Percentiles rank a stretch among this genome's conserved stretches.
Evolutionary conservation across 1,284 basidiomycete species (phyloP).

Genomic region (Wolfiporia cocos): DNA sequence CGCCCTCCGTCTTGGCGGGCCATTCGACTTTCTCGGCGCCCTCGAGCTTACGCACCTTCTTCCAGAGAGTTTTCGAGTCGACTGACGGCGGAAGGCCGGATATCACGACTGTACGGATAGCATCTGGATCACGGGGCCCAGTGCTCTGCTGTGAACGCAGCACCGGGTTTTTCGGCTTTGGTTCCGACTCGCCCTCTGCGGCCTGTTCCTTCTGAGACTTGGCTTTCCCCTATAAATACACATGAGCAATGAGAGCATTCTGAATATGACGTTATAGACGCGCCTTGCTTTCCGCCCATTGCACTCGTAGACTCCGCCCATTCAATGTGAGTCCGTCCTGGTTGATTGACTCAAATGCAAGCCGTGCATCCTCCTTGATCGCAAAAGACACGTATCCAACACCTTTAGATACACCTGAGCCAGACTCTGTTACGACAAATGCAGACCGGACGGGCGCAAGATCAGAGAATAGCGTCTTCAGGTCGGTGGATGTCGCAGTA

Average conservation of each 20-base stretch:
- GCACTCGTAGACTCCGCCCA: constrained; percentile 66
- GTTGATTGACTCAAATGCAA: constrained; percentile 58
- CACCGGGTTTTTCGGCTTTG: constrained; percentile 23
- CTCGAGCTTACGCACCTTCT: constrained; percentile 77
- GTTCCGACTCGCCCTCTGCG: constrained; percentile 29
- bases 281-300: constrained; percentile 80
- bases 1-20: constrained; percentile 47
- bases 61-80: constrained; percentile 79
- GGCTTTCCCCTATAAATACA: constrained; percentile 23
- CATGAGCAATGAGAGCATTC: background rate
- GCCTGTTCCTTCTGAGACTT: constrained; percentile 7
- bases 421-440: constrained; percentile 85
- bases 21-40: constrained; percentile 71
- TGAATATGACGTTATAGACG: constrained; percentile 11
- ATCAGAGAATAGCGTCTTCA: constrained; percentile 92
- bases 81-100: constrained; percentile 68
- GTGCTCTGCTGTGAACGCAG: constrained; percentile 28
- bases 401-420: constrained; percentile 84
- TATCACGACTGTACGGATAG: constrained; percentile 77
- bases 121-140: constrained; percentile 57
- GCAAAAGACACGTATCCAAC: constrained; percentile 98
- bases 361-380: constrained; percentile 82
- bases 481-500: constrained; percentile 83
- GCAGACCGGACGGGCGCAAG: constrained; percentile 92
- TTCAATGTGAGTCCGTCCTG: constrained; percentile 52